Conservation (phyloP, 441 rosid species). For the Cnidoscolus chayamansa region DNA sequence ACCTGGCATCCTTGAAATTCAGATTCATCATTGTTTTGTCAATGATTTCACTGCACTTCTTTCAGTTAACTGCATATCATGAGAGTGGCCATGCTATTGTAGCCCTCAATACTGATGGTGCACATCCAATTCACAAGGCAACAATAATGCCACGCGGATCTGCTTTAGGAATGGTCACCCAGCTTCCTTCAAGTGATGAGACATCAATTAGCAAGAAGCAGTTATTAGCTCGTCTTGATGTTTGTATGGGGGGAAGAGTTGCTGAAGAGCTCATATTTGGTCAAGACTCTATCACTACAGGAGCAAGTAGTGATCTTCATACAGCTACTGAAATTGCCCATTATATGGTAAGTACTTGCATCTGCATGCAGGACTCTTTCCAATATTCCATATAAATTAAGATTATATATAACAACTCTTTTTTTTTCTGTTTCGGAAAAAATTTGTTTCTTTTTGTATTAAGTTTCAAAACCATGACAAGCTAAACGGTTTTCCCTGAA, state of each 20-base stretch:
- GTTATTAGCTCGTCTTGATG: conserved; percentile 92
- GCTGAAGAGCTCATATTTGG: conserved; percentile 99
- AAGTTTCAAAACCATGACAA: background rate
- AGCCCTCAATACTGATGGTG: conserved; percentile 85
- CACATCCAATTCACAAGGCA: conserved; percentile 97
- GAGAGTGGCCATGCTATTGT: conserved; percentile 99
- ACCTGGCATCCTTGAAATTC: too few relatives aligned
- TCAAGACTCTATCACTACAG: conserved; percentile 81
- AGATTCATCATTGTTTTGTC: background rate
- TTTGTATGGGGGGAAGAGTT: conserved; percentile 99
- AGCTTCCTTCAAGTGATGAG: conserved; percentile 92
- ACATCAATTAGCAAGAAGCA: conserved; percentile 94
- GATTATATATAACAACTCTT: background rate
- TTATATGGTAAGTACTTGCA: conserved; percentile 63
- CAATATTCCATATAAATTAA: background rate
- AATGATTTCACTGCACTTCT: conserved; percentile 12
- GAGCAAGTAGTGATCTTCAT: conserved; percentile 90
- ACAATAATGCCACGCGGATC: conserved; percentile 98
- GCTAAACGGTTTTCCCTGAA: background rate
- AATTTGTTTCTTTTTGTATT: background rate
- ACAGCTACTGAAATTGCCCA: conserved; percentile 94
- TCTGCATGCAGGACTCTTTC: background rate
- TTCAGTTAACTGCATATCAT: conserved; percentile 95
- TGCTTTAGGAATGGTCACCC: conserved; percentile 98
- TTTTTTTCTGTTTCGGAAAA: background rate